phyloP scores from a whole-genome alignment of 495 filamentous ascomycete genomes.

The Pseudevernia furfuracea region DNA sequence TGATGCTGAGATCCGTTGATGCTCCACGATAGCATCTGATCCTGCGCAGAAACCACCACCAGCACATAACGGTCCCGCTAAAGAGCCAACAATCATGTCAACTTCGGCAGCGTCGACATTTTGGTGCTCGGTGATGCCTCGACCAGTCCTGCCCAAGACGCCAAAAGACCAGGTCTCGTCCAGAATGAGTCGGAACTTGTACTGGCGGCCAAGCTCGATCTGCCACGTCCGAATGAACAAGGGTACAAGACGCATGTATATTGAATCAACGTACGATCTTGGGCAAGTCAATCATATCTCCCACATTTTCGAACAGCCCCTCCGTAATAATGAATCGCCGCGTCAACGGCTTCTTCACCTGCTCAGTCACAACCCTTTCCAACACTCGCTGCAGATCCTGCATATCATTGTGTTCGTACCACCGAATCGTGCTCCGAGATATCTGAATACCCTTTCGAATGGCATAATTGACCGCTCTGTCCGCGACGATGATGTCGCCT shows the following conservation, averaged over 20 bases:
- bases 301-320: slow-evolving; percentile 83
- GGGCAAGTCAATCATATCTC: slow-evolving; percentile 78
- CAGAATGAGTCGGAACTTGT: slow-evolving; percentile 95
- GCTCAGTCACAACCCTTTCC: slow-evolving; percentile 76
- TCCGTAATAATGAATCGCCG: slow-evolving; percentile 94
- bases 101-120: slow-evolving; percentile 86
- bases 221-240: slow-evolving; percentile 28
- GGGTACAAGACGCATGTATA: not conserved
- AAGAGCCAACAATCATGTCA: slow-evolving; percentile 92
- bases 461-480: slow-evolving; percentile 86
- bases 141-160: slow-evolving; percentile 80
- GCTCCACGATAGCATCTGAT: slow-evolving; percentile 79
- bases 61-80: slow-evolving; percentile 81
- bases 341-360: slow-evolving; percentile 80
- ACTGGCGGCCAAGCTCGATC: slow-evolving; percentile 84
- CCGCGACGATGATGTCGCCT: slow-evolving; percentile 97
- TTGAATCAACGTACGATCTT: slow-evolving; percentile 55
- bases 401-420: slow-evolving; percentile 97
- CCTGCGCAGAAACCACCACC: slow-evolving; percentile 96
- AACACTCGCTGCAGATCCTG: slow-evolving; percentile 84
- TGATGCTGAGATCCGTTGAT: slow-evolving; percentile 83
- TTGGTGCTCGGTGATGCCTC: slow-evolving; percentile 88
- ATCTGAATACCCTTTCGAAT: slow-evolving; percentile 92
- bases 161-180: slow-evolving; percentile 98
- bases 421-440: slow-evolving; percentile 77